Evolutionary conservation across 1,284 basidiomycete genomes (phyloP), one percentile per base, ranked within the genome.

Genomic region (Sutorius eximius): DNA sequence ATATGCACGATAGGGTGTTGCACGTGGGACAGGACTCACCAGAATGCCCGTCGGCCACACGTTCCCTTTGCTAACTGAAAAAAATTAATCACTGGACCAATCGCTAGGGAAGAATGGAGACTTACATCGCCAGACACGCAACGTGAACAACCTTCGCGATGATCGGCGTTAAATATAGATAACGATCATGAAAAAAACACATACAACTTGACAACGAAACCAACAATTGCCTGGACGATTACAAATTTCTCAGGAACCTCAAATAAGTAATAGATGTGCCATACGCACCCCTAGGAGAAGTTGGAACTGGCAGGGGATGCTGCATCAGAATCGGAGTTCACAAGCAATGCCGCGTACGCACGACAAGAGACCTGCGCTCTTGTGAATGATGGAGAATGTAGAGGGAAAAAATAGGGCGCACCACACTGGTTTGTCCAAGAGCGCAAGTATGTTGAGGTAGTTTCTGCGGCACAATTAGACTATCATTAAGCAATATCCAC

Each of bases 91-190:
- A 59, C 40, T 42, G 11, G 24, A 38, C 27, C 20, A 30, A 24
- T 45, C 8, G 16, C 27, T 4, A 18, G 7, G 6, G 15, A 54
- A 2, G 18, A 40, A 46, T 36, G 43, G 7, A 43, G 33, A 6
- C 38, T 68, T 65, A 89, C 86, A 89, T 71, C 85, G 73, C 83
- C 84, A 88, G 46, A 89, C 85, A 34, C 86, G 79, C 61, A 86
- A 69, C 1, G 76, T 79, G 57, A 87, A 88, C 55, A 80, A 80
- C 29, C 86, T 87, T 43, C 1, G 49, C 22, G 15, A 20, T 1
- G n/a, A 34, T n/a, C 22, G 33, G 27, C 18, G 30, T 53, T 40
- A 32, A 49, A 36, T 5, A 33, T 13, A 20, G 9, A 27, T 11
- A 18, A 49, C 2, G 33, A 22, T 20, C 3, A n/a, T n/a, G 9